These are phyloP conservation scores for Penicillium mononematosum DNA, from an alignment of 495 filamentous ascomycete genomes.

Conservation along the genomic window DNA sequence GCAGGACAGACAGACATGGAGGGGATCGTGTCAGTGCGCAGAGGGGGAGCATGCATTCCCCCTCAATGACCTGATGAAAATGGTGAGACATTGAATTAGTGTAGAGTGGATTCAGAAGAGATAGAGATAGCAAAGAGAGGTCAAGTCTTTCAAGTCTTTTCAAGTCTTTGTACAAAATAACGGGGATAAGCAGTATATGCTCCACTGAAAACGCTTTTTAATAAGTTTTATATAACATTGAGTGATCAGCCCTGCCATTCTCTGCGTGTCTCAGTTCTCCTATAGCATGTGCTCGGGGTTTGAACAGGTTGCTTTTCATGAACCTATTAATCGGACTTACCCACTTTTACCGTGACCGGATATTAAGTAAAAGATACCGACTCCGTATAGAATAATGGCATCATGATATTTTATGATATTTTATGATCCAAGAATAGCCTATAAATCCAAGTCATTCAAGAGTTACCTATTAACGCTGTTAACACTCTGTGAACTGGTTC, in stretches of 20 bases:
- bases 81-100: slow-evolving; percentile 10
- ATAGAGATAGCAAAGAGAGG: not conserved
- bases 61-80: slow-evolving; percentile 4
- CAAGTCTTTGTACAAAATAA: not conserved
- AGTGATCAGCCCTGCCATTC: not conserved
- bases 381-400: not conserved
- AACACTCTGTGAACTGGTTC: not conserved
- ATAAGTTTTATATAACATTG: not conserved
- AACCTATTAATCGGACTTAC: not conserved
- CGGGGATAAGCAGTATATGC: not conserved
- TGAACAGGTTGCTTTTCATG: not conserved
- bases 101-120: not conserved
- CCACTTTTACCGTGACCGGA: not conserved
- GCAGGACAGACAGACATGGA: not conserved
- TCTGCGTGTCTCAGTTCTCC: not conserved
- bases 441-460: not conserved
- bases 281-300: not conserved
- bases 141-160: no score
- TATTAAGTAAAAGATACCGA: not conserved
- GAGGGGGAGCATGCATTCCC: slow-evolving; percentile 17
- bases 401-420: not conserved
- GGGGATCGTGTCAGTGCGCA: slow-evolving; percentile 25
- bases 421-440: not conserved
- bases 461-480: not conserved
- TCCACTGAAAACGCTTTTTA: not conserved